Conservation (phyloP, 2,329 filamentous ascomycete genomes). For the Scopulariopsis brevicaulis region DNA sequence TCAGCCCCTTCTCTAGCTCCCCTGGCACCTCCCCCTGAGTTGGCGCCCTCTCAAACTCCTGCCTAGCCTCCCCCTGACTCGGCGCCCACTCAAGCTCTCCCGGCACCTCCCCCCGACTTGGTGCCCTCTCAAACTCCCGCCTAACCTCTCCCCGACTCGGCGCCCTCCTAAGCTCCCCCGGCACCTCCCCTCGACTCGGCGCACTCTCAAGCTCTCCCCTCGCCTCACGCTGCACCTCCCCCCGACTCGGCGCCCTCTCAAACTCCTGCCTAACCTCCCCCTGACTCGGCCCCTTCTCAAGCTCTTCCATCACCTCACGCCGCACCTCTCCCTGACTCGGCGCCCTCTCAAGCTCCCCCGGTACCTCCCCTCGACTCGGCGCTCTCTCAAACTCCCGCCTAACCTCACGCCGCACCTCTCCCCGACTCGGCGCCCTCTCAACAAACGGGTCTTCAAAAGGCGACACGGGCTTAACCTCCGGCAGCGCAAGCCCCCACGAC, state of each 20-base stretch:
- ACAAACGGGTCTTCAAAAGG: neutral
- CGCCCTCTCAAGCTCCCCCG: no score
- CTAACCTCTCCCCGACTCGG: no score
- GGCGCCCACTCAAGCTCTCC: neutral
- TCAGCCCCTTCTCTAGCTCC: no score
- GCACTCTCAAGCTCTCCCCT: neutral
- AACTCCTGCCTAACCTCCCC: neutral
- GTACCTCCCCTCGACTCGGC: neutral
- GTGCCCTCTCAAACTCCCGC: neutral
- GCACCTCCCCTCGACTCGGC: no score
- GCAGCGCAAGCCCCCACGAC: neutral
- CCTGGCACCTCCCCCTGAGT: neutral
- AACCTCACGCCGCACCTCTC: no score
- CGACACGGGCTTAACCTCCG: neutral
- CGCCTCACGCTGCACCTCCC: neutral
- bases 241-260: neutral
- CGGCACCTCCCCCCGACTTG: neutral
- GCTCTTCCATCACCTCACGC: no score
- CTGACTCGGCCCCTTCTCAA: neutral
- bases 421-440: neutral
- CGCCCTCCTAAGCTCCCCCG: no score
- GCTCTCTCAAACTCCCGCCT: neutral
- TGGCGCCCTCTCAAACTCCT: neutral
- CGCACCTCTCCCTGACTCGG: no score
- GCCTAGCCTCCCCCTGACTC: no score